These are phyloP conservation scores for Pseudohalonectria lignicola DNA, from an alignment of 2,329 filamentous ascomycete genomes.

Conservation along the genomic window DNA sequence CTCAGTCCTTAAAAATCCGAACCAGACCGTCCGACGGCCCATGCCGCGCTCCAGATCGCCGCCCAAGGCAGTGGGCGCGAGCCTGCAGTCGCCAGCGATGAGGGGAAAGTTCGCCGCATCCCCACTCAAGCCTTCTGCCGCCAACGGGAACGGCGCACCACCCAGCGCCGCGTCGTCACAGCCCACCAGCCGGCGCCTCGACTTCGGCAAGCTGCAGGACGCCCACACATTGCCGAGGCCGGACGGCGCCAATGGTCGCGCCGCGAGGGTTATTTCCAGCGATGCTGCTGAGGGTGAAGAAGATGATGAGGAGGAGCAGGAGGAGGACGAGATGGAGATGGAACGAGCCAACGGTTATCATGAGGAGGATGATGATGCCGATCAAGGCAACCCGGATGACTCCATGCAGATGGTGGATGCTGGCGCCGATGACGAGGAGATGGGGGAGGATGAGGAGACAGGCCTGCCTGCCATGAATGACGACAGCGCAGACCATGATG, in stretches of 20 bases:
- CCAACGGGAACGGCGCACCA: neutral
- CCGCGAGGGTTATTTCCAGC: too few species aligned
- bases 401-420: slow-evolving; percentile 28
- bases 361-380: slow-evolving; percentile 12
- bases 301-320: slow-evolving; percentile 14
- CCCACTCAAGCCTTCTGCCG: neutral
- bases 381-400: slow-evolving; percentile 26
- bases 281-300: slow-evolving; percentile 18
- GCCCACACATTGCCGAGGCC: slow-evolving; percentile 11
- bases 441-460: too few species aligned
- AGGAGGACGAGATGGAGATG: slow-evolving; percentile 12
- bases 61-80: slow-evolving; percentile 53
- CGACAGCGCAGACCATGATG: slow-evolving; percentile 14
- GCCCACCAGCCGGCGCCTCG: slow-evolving; percentile 40
- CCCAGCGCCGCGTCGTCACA: too few species aligned
- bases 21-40: slow-evolving; percentile 31
- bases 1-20: slow-evolving; percentile 39
- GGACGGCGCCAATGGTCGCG: slow-evolving; percentile 3
- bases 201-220: slow-evolving; percentile 29
- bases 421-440: slow-evolving; percentile 14
- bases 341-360: slow-evolving; percentile 8
- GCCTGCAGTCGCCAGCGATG: slow-evolving; percentile 48
- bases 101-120: slow-evolving; percentile 15
- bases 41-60: slow-evolving; percentile 44
- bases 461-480: too few species aligned